A percentile compares a stretch with the other conserved stretches of the same genome.
Conservation (phyloP, 176 grass and related monocot genomes). For the Avena eriantha region DNA sequence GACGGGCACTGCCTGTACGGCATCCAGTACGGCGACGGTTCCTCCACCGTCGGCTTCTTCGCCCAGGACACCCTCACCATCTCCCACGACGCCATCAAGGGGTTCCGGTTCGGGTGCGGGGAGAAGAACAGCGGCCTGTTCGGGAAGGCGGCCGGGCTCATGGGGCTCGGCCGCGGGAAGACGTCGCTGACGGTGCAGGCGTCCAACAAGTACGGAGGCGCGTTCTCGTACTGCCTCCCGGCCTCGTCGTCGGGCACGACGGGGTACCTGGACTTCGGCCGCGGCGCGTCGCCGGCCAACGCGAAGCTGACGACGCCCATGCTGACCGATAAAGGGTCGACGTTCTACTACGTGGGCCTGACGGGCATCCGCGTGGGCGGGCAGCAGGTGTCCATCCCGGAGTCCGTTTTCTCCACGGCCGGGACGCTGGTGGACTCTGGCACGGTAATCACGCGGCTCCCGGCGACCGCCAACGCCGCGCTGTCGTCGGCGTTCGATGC, state of each 20-base stretch:
- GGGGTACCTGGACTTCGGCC: constrained; percentile 73
- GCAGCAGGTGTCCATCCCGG: constrained; percentile 31
- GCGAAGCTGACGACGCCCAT: constrained; percentile 71
- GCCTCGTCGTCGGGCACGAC: constrained; percentile 39
- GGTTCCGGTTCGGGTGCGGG: constrained; percentile 73
- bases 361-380: constrained; percentile 63
- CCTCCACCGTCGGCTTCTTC: constrained; percentile 69
- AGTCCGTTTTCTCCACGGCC: constrained; percentile 49
- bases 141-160: constrained; percentile 60
- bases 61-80: constrained; percentile 70
- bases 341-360: constrained; percentile 79
- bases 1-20: constrained; percentile 58
- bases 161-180: constrained; percentile 71
- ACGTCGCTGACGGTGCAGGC: constrained; percentile 70
- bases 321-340: constrained; percentile 43
- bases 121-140: constrained; percentile 76
- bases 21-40: constrained; percentile 72
- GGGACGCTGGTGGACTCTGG: constrained; percentile 84
- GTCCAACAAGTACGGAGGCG: constrained; percentile 51
- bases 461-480: constrained; percentile 57
- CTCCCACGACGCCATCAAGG: constrained; percentile 29
- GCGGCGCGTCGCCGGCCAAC: constrained; percentile 13
- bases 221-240: constrained; percentile 82
- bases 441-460: constrained; percentile 87
- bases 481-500: constrained; percentile 55